These are phyloP conservation scores for Suillus decipiens DNA, from an alignment of 768 basidiomycete species.

Conservation along the genomic window DNA sequence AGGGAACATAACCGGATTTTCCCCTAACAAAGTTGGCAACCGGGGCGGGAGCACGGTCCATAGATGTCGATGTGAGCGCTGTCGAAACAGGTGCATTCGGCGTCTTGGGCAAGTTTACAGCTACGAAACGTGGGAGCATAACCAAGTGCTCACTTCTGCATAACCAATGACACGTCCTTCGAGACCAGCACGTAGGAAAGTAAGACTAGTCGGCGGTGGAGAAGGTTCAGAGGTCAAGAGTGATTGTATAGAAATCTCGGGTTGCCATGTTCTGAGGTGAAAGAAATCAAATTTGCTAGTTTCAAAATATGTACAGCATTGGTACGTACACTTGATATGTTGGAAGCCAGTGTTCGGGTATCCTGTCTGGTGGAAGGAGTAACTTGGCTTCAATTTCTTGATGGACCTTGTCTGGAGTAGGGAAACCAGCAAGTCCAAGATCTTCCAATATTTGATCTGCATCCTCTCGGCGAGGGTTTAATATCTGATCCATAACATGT, in stretches of 20 bases:
- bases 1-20: constrained; percentile 91
- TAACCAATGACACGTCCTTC: constrained; percentile 81
- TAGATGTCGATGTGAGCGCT: constrained; percentile 81
- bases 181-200: constrained; percentile 78
- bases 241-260: constrained; percentile 58
- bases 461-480: constrained; percentile 44
- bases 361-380: constrained; percentile 62
- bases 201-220: constrained; percentile 70
- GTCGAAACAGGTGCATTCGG: constrained; percentile 56
- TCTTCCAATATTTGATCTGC: constrained; percentile 48
- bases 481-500: constrained; percentile 46
- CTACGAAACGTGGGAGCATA: constrained; percentile 8
- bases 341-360: constrained; percentile 75
- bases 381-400: constrained; percentile 74
- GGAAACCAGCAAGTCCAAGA: constrained; percentile 58
- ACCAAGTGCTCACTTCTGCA: constrained; percentile 58
- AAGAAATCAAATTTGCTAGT: constrained; percentile 15
- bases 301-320: constrained; percentile 9
- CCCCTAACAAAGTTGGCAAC: constrained; percentile 86
- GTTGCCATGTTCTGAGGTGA: constrained; percentile 68
- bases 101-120: constrained; percentile 41
- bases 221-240: constrained; percentile 68
- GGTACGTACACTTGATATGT: constrained; percentile 78
- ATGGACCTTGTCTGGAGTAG: constrained; percentile 60
- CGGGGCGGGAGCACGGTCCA: constrained; percentile 82